Conservation (phyloP, 1,284 basidiomycete genomes). For the Chondrostereum purpureum region DNA sequence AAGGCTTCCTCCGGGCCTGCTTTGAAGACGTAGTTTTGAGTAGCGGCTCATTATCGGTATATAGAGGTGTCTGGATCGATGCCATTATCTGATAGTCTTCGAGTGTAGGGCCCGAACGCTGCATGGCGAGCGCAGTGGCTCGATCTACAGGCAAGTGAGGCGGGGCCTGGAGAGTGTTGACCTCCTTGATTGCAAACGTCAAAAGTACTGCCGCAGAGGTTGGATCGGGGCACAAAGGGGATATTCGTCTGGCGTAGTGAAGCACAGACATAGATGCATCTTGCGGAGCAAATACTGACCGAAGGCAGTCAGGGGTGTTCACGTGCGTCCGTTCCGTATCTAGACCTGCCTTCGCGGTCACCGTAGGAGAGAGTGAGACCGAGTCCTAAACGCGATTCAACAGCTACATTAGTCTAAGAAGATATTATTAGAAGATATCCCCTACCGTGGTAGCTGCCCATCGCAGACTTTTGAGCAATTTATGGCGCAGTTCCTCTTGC, state of each 20-base stretch:
- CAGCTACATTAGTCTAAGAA: no score
- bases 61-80: conserved; percentile 34
- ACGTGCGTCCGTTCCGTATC: no score
- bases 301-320: neutral
- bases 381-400: conserved; percentile 7
- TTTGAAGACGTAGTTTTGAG: conserved; percentile 16
- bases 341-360: no score
- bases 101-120: conserved; percentile 41
- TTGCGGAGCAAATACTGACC: neutral
- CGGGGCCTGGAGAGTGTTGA: conserved; percentile 33
- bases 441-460: no score
- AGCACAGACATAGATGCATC: conserved; percentile 7
- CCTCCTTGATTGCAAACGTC: conserved; percentile 43
- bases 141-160: conserved; percentile 43
- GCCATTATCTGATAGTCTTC: conserved; percentile 38
- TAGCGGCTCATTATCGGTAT: conserved; percentile 28
- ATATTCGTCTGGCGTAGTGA: conserved; percentile 18
- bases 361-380: neutral
- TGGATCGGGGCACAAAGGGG: conserved; percentile 28
- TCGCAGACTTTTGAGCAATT: conserved; percentile 31
- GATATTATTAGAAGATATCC: no score
- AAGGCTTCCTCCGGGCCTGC: conserved; percentile 26
- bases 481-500: conserved; percentile 13
- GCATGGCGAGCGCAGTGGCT: conserved; percentile 32
- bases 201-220: conserved; percentile 40